Conservation (phyloP, 2,329 filamentous ascomycete genomes). For the Neonectria hederae region DNA sequence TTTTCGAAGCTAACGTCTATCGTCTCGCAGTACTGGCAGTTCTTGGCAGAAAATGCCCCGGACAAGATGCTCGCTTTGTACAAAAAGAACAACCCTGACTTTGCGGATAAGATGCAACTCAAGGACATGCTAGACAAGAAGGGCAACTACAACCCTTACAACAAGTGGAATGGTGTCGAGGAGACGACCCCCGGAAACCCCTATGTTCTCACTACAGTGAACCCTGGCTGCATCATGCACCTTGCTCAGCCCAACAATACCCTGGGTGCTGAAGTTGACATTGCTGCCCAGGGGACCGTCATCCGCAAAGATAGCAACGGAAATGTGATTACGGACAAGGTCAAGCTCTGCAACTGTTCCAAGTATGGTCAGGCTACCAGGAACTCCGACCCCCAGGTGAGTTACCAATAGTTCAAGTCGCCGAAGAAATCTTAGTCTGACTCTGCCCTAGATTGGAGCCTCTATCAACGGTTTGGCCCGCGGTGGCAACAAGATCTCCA, state of each 20-base stretch:
- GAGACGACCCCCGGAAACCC: slow-evolving; percentile 4
- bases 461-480: slow-evolving; percentile 8
- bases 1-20: background rate
- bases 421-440: no score
- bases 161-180: background rate
- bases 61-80: slow-evolving; percentile 5
- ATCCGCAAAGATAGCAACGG: slow-evolving; percentile 10
- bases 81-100: background rate
- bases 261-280: slow-evolving; percentile 17
- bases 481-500: background rate
- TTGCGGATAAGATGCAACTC: background rate
- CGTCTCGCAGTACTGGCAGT: slow-evolving; percentile 13
- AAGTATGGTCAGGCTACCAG: slow-evolving; percentile 8
- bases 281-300: slow-evolving; percentile 19
- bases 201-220: no score
- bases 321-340: slow-evolving; percentile 8
- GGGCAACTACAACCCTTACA: background rate
- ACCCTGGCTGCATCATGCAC: slow-evolving; percentile 8
- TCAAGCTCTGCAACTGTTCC: slow-evolving; percentile 14
- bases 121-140: background rate
- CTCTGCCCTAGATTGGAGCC: slow-evolving; percentile 12
- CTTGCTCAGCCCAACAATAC: slow-evolving; percentile 20
- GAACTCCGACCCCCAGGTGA: slow-evolving; percentile 23
- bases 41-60: background rate
- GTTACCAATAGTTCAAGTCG: no score